Evolutionary conservation across 495 filamentous ascomycete genomes (phyloP).

Genomic region (Articulospora tetracladia): DNA sequence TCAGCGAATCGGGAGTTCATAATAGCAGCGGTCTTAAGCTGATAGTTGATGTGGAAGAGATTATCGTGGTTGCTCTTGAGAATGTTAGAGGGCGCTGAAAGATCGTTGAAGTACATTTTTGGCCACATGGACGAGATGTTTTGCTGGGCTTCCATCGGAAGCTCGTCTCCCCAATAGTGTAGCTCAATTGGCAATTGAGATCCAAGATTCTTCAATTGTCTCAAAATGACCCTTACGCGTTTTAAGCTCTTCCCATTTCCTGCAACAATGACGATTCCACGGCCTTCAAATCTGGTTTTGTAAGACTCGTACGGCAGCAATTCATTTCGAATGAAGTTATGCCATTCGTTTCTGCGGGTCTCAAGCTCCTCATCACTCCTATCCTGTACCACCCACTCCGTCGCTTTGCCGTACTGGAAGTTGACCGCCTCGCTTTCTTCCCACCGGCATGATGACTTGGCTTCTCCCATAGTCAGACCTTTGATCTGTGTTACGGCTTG

Average conservation of each 20-base stretch:
- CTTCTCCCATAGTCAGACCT: constrained; percentile 20
- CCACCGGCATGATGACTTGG: constrained; percentile 23
- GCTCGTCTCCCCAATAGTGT: constrained; percentile 28
- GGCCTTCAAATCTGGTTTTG: constrained; percentile 22
- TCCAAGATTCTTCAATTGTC: constrained; percentile 17
- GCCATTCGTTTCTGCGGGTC: constrained; percentile 20
- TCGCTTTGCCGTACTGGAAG: constrained; percentile 21
- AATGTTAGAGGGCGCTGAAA: constrained; percentile 25
- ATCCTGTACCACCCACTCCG: constrained; percentile 18
- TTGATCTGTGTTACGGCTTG: constrained; percentile 16
- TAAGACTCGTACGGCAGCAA: constrained; percentile 18
- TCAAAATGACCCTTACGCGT: constrained; percentile 24
- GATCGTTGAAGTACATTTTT: constrained; percentile 26
- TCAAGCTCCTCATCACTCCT: constrained; percentile 20
- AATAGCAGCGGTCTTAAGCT: constrained; percentile 14
- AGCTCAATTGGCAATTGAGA: constrained; percentile 27
- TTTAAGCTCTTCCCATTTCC: constrained; percentile 24
- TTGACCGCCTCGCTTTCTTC: constrained; percentile 14
- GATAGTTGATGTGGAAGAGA: constrained; percentile 23
- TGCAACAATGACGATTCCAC: constrained; percentile 28
- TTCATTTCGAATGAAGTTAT: constrained; percentile 17
- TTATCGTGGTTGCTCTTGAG: constrained; percentile 20
- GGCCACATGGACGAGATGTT: constrained; percentile 17
- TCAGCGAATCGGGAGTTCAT: background rate
- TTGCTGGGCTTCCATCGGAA: constrained; percentile 8